Evolutionary conservation across 2,329 filamentous ascomycete species (phyloP).

Genomic region (Fusarium temperatum): DNA sequence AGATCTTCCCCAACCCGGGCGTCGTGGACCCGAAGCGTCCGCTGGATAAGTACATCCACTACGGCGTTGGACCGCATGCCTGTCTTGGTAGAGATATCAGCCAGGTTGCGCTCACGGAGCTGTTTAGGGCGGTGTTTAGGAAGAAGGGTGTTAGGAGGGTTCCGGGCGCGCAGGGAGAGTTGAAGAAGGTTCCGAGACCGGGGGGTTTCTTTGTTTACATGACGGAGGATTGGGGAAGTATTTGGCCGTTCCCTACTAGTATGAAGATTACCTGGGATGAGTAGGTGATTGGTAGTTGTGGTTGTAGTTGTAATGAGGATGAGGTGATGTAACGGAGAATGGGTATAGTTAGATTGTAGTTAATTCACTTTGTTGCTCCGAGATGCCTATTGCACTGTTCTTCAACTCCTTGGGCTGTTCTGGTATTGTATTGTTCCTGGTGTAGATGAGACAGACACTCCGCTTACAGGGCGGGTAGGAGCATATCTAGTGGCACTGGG

Average conservation of each 20-base stretch:
- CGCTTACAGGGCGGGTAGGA: background rate
- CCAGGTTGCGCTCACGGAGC: conserved; percentile 70
- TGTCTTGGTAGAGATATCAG: conserved; percentile 70
- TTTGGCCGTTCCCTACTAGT: conserved; percentile 58
- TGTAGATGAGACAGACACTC: background rate
- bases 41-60: conserved; percentile 70
- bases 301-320: too few species aligned
- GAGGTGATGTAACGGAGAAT: conserved; percentile 8
- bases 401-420: background rate
- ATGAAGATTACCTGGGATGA: conserved; percentile 64
- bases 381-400: background rate
- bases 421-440: background rate
- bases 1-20: conserved; percentile 68
- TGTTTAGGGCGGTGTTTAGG: conserved; percentile 72
- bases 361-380: background rate
- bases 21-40: conserved; percentile 71
- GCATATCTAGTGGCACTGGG: too few species aligned
- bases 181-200: conserved; percentile 70
- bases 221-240: conserved; percentile 69
- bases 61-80: conserved; percentile 69
- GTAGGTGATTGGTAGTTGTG: background rate
- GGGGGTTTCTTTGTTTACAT: conserved; percentile 69
- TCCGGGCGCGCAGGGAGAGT: conserved; percentile 69
- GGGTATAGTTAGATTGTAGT: background rate
- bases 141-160: conserved; percentile 69